Percentiles rank a stretch among this genome's conserved stretches.
Conservation (phyloP, 176 grass and related monocot species). For the Alloteropsis semialata region DNA sequence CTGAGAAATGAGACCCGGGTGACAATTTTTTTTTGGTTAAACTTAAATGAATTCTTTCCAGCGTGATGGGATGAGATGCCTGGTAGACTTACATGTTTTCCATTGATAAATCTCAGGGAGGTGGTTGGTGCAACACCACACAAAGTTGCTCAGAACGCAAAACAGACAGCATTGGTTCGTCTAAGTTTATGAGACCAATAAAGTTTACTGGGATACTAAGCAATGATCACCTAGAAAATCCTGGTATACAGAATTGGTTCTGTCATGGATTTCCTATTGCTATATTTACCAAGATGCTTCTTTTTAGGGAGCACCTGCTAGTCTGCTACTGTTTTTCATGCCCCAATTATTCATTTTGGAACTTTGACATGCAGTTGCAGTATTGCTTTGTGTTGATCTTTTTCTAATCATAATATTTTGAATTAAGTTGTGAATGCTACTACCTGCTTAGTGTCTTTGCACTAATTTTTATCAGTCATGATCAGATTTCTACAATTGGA, state of each 20-base stretch:
- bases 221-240: slow-evolving; percentile 43
- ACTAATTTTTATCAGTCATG: background rate
- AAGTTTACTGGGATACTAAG: slow-evolving; percentile 64
- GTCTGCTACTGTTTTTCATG: background rate
- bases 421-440: background rate
- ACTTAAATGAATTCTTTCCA: background rate
- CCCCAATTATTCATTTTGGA: background rate
- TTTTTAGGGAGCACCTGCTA: background rate
- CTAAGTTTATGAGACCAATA: slow-evolving; percentile 43
- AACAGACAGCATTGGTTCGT: slow-evolving; percentile 47
- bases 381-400: background rate
- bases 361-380: background rate
- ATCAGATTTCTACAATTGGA: slow-evolving; percentile 86
- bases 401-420: background rate
- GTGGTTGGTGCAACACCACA: slow-evolving; percentile 57
- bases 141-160: slow-evolving; percentile 47
- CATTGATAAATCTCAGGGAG: slow-evolving; percentile 47
- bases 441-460: background rate
- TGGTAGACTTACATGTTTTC: background rate
- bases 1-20: background rate
- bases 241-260: slow-evolving; percentile 39
- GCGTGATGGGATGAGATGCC: background rate
- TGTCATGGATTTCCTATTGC: background rate
- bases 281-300: background rate
- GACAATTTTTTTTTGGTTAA: background rate